phyloP scores from a whole-genome alignment of 2,329 filamentous ascomycete species.

The Colletotrichum tofieldiae region DNA sequence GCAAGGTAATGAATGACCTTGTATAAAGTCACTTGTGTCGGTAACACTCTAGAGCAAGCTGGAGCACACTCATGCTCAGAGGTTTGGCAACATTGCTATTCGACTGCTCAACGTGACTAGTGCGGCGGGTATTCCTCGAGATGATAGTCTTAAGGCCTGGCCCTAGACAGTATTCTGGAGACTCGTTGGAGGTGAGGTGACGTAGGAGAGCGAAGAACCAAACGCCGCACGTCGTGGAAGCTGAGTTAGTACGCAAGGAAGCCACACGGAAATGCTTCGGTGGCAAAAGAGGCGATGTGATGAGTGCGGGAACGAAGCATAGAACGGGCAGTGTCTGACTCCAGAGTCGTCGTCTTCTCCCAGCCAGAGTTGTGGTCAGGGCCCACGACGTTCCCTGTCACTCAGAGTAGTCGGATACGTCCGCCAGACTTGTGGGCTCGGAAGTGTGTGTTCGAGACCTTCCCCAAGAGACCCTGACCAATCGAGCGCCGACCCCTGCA shows the following conservation, averaged over 20 bases:
- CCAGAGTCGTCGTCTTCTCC: not conserved
- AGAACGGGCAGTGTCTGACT: not conserved
- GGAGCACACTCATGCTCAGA: not conserved
- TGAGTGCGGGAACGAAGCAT: too few relatives aligned
- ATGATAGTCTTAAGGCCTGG: not conserved
- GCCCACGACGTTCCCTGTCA: not conserved
- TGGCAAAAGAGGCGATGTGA: not conserved
- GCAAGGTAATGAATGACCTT: not conserved
- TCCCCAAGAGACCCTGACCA: constrained; percentile 5
- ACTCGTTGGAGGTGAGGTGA: not conserved
- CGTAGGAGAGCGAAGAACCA: not conserved
- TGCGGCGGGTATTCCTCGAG: not conserved
- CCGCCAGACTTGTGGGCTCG: not conserved
- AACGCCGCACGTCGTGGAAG: not conserved
- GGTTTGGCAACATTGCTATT: not conserved
- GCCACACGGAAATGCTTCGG: too few relatives aligned
- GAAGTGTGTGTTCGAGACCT: not conserved
- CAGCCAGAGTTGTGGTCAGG: not conserved
- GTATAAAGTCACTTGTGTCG: not conserved
- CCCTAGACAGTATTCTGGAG: not conserved
- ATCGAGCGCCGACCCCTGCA: constrained; percentile 2
- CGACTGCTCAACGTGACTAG: too few relatives aligned
- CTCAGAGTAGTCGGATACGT: constrained; percentile 3
- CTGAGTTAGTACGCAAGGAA: not conserved
- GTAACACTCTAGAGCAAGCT: not conserved